Conservation (phyloP, 75 land plant species). For the Sequoiadendron giganteum region DNA sequence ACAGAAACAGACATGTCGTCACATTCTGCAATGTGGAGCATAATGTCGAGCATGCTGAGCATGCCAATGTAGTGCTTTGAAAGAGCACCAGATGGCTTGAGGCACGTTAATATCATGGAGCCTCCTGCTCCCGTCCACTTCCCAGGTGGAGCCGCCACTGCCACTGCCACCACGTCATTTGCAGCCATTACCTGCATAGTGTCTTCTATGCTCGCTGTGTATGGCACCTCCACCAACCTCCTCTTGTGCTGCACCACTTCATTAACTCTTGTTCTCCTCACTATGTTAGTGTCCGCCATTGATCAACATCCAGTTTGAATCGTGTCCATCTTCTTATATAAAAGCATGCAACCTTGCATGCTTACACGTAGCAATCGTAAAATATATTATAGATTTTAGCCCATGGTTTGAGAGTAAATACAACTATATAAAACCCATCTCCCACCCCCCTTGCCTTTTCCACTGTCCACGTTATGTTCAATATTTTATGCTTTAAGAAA, state of each 20-base stretch:
- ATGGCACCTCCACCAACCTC: constrained; percentile 91
- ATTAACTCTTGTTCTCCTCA: constrained; percentile 29
- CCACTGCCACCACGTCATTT: constrained; percentile 72
- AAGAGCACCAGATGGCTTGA: constrained; percentile 65
- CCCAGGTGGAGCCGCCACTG: constrained; percentile 96
- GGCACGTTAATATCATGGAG: constrained; percentile 85
- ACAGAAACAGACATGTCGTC: constrained; percentile 49
- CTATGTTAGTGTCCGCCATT: not conserved
- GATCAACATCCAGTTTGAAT: too few relatives aligned
- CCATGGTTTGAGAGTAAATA: too few relatives aligned
- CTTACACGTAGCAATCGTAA: too few relatives aligned
- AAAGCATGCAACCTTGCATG: too few relatives aligned
- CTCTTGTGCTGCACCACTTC: constrained; percentile 55
- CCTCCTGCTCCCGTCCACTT: constrained; percentile 98
- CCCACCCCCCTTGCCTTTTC: too few relatives aligned
- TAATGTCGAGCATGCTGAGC: constrained; percentile 84
- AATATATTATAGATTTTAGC: too few relatives aligned
- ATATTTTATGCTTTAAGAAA: too few relatives aligned
- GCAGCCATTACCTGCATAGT: constrained; percentile 75
- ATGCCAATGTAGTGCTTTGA: constrained; percentile 96
- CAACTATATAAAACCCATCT: too few relatives aligned
- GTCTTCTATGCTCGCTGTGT: constrained; percentile 73
- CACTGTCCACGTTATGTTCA: too few relatives aligned
- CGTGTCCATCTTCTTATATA: too few relatives aligned
- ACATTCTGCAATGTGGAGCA: constrained; percentile 63